Base-by-base conservation (phyloP, 169 alveolate species). In the Cryptosporidium muris region DNA sequence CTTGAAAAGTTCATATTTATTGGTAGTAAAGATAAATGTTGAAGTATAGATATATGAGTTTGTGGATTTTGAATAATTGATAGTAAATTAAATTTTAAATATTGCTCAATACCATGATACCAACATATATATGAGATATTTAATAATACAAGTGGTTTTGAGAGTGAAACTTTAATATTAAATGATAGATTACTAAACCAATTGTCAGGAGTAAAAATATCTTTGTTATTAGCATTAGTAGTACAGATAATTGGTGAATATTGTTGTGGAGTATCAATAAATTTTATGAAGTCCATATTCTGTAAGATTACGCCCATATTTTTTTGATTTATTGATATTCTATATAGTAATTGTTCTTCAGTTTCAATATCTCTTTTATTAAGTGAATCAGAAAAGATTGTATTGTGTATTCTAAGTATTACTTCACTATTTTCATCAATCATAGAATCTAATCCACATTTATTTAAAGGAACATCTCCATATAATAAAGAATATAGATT, bases 11-110 rank as follows among this genome's bases (percentile, higher is more conserved):
- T 74, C 14, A 63, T 43, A 8, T 43, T 64, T 1, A 48, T 48
- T n/a, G n/a, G 49, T 6, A 74, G 16, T 56, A 74, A 74, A 47
- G 60, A 45, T 38, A 74, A 62, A 43, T 25, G 42, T 40, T 54
- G 54, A 47, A 74, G 45, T 58, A 60, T 64, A 56, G 63, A 49
- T 11, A 54, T 43, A 43, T 74, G 85, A 58, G 60, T 74, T 47
- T 74, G 85, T 8, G 85, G 85, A 16, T 66, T 74, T 48, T 74
- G 54, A 16, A 74, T 43, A 40, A 74, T 74, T 14, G 67, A 74
- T 2, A 16, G 49, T 58, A 74, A 74, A 45, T 43, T 38, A 43
- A 43, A 6, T 6, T 14, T 45, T 2, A 74, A 51, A 25, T 74
- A 74, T 11, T 74, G 47, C 43, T 34, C 54, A 36, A 74, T 43